Conservation (phyloP, 495 filamentous ascomycete species). For the Hypoxylon trugodes region DNA sequence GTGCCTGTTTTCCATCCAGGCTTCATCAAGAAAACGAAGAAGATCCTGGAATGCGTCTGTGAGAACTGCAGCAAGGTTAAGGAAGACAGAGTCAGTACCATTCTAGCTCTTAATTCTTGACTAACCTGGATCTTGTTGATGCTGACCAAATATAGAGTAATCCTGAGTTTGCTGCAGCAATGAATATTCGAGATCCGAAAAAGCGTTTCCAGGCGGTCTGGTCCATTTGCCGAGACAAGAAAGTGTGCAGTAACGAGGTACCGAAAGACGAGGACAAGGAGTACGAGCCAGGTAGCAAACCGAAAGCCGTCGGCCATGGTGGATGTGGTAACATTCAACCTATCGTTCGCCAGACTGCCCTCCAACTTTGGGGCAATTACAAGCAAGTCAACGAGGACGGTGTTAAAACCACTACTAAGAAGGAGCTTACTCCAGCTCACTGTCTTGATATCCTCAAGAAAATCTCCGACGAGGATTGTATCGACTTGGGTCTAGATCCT, state of each 20-base stretch:
- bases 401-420: conserved; percentile 84
- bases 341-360: conserved; percentile 81
- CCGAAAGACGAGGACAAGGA: conserved; percentile 66
- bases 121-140: conserved; percentile 57
- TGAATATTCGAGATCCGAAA: conserved; percentile 88
- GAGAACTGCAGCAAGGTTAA: conserved; percentile 97
- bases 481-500: conserved; percentile 87
- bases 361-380: conserved; percentile 71
- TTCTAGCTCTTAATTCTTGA: conserved; percentile 55
- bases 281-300: conserved; percentile 61
- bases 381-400: conserved; percentile 72
- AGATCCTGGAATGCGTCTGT: conserved; percentile 96
- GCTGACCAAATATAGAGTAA: conserved; percentile 82
- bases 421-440: conserved; percentile 80
- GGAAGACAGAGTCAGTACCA: conserved; percentile 94
- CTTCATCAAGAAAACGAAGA: conserved; percentile 97
- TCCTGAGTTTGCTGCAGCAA: conserved; percentile 79
- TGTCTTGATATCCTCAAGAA: conserved; percentile 85
- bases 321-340: conserved; percentile 94
- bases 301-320: conserved; percentile 67
- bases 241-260: conserved; percentile 78
- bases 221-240: conserved; percentile 86
- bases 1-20: conserved; percentile 94
- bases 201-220: conserved; percentile 87
- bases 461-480: conserved; percentile 80